Evolutionary conservation across 139 green algal genomes (phyloP).

Genomic region (Choricystis sp.): DNA sequence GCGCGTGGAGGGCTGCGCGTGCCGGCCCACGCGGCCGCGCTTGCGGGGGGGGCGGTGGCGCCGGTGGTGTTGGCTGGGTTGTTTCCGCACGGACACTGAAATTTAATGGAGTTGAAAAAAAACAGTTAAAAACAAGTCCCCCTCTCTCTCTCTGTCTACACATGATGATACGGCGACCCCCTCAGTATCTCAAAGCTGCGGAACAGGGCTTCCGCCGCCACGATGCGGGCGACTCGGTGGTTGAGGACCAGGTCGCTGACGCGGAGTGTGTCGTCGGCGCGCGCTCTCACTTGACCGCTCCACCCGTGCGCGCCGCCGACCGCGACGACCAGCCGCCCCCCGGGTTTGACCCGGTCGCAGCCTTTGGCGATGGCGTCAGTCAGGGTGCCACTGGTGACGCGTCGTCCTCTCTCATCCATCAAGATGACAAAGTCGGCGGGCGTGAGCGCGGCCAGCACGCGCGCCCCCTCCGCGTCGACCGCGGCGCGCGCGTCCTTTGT

Average conservation of each 20-base stretch:
- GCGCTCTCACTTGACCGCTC: slow-evolving; percentile 19
- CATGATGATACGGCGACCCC: slow-evolving; percentile 66
- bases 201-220: slow-evolving; percentile 80
- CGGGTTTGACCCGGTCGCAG: slow-evolving; percentile 16
- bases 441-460: slow-evolving; percentile 26
- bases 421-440: slow-evolving; percentile 31
- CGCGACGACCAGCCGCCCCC: slow-evolving; percentile 26
- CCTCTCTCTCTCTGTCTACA: not conserved
- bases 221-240: slow-evolving; percentile 65
- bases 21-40: too few species aligned
- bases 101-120: not conserved
- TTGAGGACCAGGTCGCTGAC: slow-evolving; percentile 66
- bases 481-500: slow-evolving; percentile 16
- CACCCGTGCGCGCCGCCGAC: slow-evolving; percentile 71
- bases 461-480: slow-evolving; percentile 15
- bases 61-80: not conserved
- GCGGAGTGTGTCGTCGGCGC: slow-evolving; percentile 29
- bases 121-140: too few species aligned
- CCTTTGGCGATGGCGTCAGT: slow-evolving; percentile 38
- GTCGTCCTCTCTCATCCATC: slow-evolving; percentile 47
- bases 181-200: slow-evolving; percentile 55
- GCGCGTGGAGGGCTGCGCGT: not conserved
- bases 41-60: not conserved
- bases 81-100: not conserved
- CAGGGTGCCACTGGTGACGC: slow-evolving; percentile 29